Evolutionary conservation across 176 grass and related monocot genomes (phyloP), one percentile per base, ranked within the genome.

Genomic region (Oryza coarctata): DNA sequence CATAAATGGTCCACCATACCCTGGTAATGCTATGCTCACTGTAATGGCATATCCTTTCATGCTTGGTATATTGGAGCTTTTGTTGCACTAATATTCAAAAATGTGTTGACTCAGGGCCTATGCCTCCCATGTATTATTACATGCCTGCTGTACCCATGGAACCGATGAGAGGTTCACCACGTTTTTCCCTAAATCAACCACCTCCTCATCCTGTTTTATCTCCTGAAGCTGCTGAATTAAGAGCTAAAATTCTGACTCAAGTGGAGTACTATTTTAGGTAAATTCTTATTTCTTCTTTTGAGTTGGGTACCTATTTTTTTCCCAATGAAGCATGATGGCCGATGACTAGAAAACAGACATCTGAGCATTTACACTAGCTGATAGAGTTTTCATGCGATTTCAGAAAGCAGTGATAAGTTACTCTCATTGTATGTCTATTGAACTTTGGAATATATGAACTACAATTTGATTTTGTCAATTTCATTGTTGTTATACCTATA

Each of bases 231-330:
- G 61, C 18, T 30, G 85, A 87, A 47, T 87, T 94, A 74, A 89
- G 85, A 86, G 68, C 84, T 88, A 90, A 88, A 25, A 86, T 94
- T 88, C 76, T 86, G 55, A 49, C 73, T 55, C 93, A 90, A 86
- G 88, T 94, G 44, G 93, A 92, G 71, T 94, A 92, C 65, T 92
- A 94, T 80, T 92, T 94, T 81, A 92, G 89, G 93, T 89, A 83
- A 81, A 20, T 70, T 77, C 13, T 63, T 78, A 13, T 70, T 74
- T 71, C 15, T 57, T 84, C 38, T 80, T 2, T 70, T 80, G 9
- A 52, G 50, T 85, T 50, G 75, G 44, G 29, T 43, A 9, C 63
- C 49, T 39, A 39, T 9, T 23, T 60, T 33, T 32, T 29, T 4
- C 66, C 14, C 15, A 47, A 68, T 14, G 64, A 74, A 80, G 44